These are phyloP conservation scores for Populus trichocarpa DNA, from an alignment of 441 rosid species.

Conservation along the genomic window DNA sequence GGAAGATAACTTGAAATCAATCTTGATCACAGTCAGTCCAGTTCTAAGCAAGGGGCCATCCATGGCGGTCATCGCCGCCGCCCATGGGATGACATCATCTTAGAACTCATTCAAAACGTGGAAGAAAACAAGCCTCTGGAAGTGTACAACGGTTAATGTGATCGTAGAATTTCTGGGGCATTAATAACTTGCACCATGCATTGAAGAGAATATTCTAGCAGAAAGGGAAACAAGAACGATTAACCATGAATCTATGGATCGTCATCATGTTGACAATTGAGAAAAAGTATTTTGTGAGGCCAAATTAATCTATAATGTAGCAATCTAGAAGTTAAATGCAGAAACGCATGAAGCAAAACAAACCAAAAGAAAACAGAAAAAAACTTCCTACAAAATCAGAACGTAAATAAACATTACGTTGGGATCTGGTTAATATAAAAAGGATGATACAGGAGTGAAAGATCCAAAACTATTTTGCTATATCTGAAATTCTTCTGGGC, in stretches of 20 bases:
- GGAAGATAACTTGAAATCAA: no score
- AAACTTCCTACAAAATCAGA: not conserved
- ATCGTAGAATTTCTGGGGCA: no score
- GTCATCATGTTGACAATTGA: not conserved
- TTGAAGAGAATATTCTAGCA: no score
- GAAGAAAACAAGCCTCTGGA: not conserved
- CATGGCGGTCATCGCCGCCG: no score
- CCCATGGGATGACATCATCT: not conserved
- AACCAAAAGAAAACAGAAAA: no score
- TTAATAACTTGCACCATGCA: not conserved
- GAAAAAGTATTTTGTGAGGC: not conserved
- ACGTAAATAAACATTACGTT: not conserved
- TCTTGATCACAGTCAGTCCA: no score
- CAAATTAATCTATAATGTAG: not conserved
- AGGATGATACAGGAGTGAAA: not conserved
- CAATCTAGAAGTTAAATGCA: not conserved
- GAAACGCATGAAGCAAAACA: not conserved
- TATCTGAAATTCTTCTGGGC: not conserved
- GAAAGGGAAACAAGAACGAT: not conserved
- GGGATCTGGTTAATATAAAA: not conserved
- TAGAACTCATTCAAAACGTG: not conserved
- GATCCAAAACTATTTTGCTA: no score
- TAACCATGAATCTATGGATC: not conserved
- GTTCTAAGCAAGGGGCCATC: no score
- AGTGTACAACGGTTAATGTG: no score